These are phyloP conservation scores for Starmera stellimalicola DNA, from an alignment of 1,139 yeast species.

Conservation along the genomic window DNA sequence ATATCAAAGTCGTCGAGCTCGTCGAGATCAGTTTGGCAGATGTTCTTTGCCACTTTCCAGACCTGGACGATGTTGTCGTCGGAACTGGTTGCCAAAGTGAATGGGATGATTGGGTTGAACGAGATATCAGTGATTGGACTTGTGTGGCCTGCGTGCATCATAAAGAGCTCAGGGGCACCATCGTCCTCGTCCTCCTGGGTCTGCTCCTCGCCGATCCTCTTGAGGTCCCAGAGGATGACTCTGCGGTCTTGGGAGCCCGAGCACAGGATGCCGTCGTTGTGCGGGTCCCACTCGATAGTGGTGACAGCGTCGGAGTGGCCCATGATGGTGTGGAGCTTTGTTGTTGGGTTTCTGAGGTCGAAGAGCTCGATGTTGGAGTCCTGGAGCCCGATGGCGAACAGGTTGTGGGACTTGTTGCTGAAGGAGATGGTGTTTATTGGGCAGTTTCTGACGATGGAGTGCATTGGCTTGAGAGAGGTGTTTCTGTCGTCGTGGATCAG, in stretches of 20 bases:
- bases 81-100: constrained; percentile 67
- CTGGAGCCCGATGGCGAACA: constrained; percentile 60
- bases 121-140: constrained; percentile 65
- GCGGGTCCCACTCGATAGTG: constrained; percentile 62
- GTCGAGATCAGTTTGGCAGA: constrained; percentile 28
- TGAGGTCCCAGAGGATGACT: constrained; percentile 65
- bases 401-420: constrained; percentile 48
- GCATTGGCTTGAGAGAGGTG: constrained; percentile 19
- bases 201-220: constrained; percentile 69
- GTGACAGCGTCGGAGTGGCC: constrained; percentile 70
- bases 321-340: constrained; percentile 56
- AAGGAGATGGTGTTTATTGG: constrained; percentile 56
- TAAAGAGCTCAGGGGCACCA: constrained; percentile 71
- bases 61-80: constrained; percentile 72
- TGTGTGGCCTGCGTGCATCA: constrained; percentile 87
- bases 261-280: constrained; percentile 61
- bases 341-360: constrained; percentile 42
- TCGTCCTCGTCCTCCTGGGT: constrained; percentile 73
- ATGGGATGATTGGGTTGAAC: constrained; percentile 56
- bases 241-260: constrained; percentile 68
- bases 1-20: constrained; percentile 18
- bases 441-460: constrained; percentile 25
- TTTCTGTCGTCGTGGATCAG: constrained; percentile 59
- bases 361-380: constrained; percentile 57
- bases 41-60: constrained; percentile 55